These are phyloP conservation scores for Cordyceps militaris DNA, from an alignment of 2,329 filamentous ascomycete genomes.

Conservation along the genomic window DNA sequence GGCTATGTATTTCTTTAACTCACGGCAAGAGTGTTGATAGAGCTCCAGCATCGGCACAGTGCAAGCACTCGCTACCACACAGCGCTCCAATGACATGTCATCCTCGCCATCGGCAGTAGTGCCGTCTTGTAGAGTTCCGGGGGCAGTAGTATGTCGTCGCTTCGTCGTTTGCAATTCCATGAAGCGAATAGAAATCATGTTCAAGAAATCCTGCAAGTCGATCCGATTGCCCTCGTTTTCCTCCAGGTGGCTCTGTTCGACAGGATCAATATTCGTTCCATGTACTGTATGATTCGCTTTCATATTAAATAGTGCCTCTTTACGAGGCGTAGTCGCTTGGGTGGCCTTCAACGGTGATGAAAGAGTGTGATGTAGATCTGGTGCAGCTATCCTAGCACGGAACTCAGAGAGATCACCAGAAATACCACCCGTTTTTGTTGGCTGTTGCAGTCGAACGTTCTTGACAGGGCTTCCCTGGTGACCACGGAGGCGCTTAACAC, in stretches of 20 bases:
- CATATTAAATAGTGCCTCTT: constrained; percentile 46
- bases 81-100: constrained; percentile 60
- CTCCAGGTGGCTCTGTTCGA: constrained; percentile 33
- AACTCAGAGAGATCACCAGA: constrained; percentile 47
- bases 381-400: constrained; percentile 15
- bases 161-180: constrained; percentile 99
- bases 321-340: constrained; percentile 47
- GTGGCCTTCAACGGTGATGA: constrained; percentile 42
- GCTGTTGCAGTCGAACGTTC: constrained; percentile 61
- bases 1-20: constrained; percentile 94
- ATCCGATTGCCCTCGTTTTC: constrained; percentile 53
- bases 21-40: constrained; percentile 91
- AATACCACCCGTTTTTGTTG: constrained; percentile 59
- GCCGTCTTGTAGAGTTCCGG: constrained; percentile 39
- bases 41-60: constrained; percentile 89
- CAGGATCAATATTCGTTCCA: constrained; percentile 38
- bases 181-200: constrained; percentile 93
- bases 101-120: constrained; percentile 37
- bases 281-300: constrained; percentile 40
- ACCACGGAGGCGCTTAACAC: constrained; percentile 63
- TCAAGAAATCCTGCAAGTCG: constrained; percentile 84
- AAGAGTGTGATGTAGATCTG: constrained; percentile 26
- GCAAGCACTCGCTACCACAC: constrained; percentile 82
- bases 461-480: constrained; percentile 71
- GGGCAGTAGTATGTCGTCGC: constrained; percentile 72